Base-by-base conservation (phyloP, 2,329 filamentous ascomycete species). In the Ophiosphaerella herpotricha region DNA sequence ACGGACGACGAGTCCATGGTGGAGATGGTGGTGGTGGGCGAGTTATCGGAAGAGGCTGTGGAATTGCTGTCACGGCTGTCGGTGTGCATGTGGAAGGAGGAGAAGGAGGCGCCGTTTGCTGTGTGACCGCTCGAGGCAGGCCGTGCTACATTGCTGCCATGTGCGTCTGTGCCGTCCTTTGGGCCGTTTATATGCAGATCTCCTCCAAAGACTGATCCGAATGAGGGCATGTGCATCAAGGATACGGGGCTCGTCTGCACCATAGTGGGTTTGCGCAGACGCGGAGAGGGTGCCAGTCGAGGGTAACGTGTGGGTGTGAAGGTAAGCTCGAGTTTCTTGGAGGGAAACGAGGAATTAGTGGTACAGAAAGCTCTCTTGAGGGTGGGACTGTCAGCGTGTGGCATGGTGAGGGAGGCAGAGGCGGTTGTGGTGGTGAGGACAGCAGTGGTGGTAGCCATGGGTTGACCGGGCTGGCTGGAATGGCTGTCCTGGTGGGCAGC, bases 21-120 rank as follows among this genome's bases (percentile, higher is more conserved):
- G 5, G 91, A 96, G 42, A 94, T 84, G 2, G 93, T 96, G 3
- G 92, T 97, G 7, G 93, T 97, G 1, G 94, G 94, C 7, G 93
- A 97, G 18, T 93, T 96, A 67, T 96, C 92, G 36, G 90, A 90
- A 1, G 94, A 97, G 57, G 90, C 90, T 13, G 88, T 90, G 7
- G 87, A 92, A n/a, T 85, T 87, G 75, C 88, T 91, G 68, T 90
- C 84, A 69, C 85, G 82, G 74, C 88, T 91, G 70, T 90, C 88
- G 66, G 87, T 85, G 62, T 72, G 70, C 43, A 68, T 59, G 74
- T 91, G 89, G 57, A 78, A 78, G 54, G 77, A 63, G 33, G 72
- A 61, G 56, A 74, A 76, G 42, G 64, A 57, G 23, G 63, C 55
- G 56, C 61, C 63, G 58, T 60, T 63, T 50, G 57, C 65, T 46